These are phyloP conservation scores for Lindgomyces ingoldianus DNA, from an alignment of 495 filamentous ascomycete species.

Conservation along the genomic window DNA sequence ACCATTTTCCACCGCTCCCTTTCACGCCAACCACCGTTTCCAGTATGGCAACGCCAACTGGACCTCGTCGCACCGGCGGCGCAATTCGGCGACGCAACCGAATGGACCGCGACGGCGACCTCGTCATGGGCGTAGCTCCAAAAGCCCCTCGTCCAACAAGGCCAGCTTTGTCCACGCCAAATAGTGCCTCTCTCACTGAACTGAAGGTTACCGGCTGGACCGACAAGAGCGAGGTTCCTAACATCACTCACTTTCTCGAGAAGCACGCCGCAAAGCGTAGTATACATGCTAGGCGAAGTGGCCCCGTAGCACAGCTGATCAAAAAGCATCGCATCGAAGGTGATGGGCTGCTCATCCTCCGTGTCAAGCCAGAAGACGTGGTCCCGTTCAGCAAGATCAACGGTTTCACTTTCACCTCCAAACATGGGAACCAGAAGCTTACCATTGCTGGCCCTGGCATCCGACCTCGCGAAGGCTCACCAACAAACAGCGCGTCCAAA, in stretches of 20 bases:
- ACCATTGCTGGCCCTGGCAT: slow-evolving; percentile 27
- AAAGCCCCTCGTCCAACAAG: neutral
- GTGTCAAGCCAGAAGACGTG: slow-evolving; percentile 23
- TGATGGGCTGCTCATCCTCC: slow-evolving; percentile 49
- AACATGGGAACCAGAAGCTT: slow-evolving; percentile 53
- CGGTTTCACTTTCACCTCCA: slow-evolving; percentile 60
- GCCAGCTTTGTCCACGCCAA: neutral
- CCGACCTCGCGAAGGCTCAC: slow-evolving; percentile 36
- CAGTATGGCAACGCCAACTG: neutral
- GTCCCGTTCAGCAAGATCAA: slow-evolving; percentile 42
- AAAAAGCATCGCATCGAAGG: slow-evolving; percentile 56
- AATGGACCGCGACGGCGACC: slow-evolving; percentile 38
- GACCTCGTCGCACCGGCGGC: neutral
- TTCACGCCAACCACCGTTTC: neutral
- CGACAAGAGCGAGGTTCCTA: slow-evolving; percentile 68
- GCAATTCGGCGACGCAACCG: slow-evolving; percentile 22
- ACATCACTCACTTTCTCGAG: slow-evolving; percentile 77
- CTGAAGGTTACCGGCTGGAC: slow-evolving; percentile 72
- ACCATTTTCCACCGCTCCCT: too few species aligned
- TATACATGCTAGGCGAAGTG: slow-evolving; percentile 47
- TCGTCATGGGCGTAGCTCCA: slow-evolving; percentile 35
- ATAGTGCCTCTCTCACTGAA: slow-evolving; percentile 21
- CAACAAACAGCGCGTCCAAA: slow-evolving; percentile 17
- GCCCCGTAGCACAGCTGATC: slow-evolving; percentile 56
- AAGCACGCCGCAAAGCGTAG: slow-evolving; percentile 66